Conservation (phyloP, 75 land plant species). For the Cupressus sempervirens region DNA sequence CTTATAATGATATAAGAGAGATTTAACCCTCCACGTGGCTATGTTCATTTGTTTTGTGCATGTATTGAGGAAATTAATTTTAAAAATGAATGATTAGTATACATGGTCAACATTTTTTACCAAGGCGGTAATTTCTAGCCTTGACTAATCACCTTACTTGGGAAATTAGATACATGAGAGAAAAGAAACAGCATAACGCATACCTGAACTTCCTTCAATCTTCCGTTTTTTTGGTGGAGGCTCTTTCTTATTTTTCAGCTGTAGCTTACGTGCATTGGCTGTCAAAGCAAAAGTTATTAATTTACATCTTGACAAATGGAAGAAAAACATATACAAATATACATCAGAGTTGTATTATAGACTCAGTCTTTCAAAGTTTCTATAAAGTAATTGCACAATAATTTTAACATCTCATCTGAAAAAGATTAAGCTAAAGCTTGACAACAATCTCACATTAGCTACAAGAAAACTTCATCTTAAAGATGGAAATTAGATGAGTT, state of each 20-base stretch:
- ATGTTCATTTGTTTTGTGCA: not conserved
- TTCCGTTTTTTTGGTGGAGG: constrained; percentile 62
- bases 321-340: not conserved
- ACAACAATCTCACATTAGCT: not conserved
- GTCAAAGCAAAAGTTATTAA: constrained; percentile 6
- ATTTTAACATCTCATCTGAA: not conserved
- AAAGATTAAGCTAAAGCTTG: not conserved
- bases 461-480: not conserved
- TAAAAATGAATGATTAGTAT: not conserved
- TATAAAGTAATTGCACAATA: not conserved
- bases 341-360: not conserved
- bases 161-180: not conserved
- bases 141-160: not conserved
- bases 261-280: constrained; percentile 61
- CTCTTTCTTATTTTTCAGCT: constrained; percentile 58
- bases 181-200: not conserved
- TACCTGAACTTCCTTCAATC: constrained; percentile 63
- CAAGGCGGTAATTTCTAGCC: not conserved
- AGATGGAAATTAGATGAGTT: not conserved
- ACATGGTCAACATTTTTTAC: not conserved
- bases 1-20: not conserved
- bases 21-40: not conserved
- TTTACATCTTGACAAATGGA: not conserved
- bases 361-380: not conserved
- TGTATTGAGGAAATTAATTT: not conserved